Conservation (phyloP, 345 rosid genomes). For the Rhodamnia rubescens region DNA sequence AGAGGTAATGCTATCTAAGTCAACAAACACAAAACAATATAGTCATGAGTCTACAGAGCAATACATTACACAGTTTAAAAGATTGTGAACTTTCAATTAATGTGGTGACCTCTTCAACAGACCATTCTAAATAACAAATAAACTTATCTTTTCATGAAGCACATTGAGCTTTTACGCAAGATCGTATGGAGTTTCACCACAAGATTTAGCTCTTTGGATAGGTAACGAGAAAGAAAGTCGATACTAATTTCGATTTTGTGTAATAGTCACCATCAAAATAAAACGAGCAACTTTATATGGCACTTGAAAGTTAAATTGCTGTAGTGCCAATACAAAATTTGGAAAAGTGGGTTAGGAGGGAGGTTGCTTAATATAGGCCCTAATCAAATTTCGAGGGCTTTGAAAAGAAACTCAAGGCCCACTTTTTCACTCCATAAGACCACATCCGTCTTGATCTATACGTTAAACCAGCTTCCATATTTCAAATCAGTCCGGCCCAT, state of each 20-base stretch:
- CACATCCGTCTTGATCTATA: neutral
- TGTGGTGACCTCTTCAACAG: neutral
- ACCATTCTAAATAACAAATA: neutral
- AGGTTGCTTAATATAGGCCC: neutral
- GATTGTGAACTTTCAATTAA: too few relatives aligned
- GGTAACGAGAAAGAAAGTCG: neutral
- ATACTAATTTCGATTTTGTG: neutral
- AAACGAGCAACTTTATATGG: neutral
- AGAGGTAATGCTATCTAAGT: too few relatives aligned
- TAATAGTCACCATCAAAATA: neutral
- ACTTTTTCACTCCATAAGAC: neutral
- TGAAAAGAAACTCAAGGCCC: neutral
- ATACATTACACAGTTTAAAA: too few relatives aligned
- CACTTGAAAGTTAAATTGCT: neutral
- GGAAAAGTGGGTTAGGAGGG: neutral
- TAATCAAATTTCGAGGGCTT: neutral
- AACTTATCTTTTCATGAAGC: neutral
- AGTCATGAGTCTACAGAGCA: too few relatives aligned
- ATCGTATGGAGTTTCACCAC: accelerated
- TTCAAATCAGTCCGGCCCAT: too few relatives aligned
- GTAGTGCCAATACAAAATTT: neutral
- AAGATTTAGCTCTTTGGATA: neutral
- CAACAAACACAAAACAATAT: too few relatives aligned
- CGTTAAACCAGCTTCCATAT: neutral
- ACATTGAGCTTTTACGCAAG: neutral